Evolutionary conservation across 176 grass and related monocot species (phyloP), one percentile per base, ranked within the genome.

Genomic region (Stipa capillata): DNA sequence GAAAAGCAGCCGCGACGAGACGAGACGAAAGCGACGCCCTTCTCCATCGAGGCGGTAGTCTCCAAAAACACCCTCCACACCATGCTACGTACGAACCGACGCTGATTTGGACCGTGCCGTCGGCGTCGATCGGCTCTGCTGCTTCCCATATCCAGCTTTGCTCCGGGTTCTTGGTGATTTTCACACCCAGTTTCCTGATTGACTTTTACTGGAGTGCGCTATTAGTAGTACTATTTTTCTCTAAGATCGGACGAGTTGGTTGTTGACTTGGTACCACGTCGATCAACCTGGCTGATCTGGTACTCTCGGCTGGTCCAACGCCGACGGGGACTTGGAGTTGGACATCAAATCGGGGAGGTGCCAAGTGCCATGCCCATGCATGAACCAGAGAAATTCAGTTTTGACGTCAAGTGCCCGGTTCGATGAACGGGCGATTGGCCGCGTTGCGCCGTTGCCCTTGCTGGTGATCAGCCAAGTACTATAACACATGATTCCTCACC

Each of bases 11-110:
- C 15, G 49, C 49, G 2, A 44, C 42, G 6, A 59, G 56, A 60
- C 60, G 66, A 7, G 21, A 17, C 66, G 54, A 82, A 82, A 73
- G 56, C 69, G 80, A 73, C 57, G 80, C 1, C n/a, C n/a, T n/a
- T n/a, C n/a, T n/a, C n/a, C n/a, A n/a, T n/a, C n/a, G n/a, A n/a
- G n/a, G n/a, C n/a, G n/a, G n/a, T n/a, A n/a, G n/a, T n/a, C n/a
- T n/a, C n/a, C n/a, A n/a, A n/a, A n/a, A n/a, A n/a, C n/a, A n/a
- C n/a, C n/a, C n/a, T n/a, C n/a, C n/a, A n/a, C n/a, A n/a, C n/a
- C n/a, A n/a, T n/a, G n/a, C n/a, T n/a, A n/a, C n/a, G n/a, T n/a
- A n/a, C n/a, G n/a, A n/a, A n/a, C n/a, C n/a, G n/a, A n/a, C n/a
- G n/a, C n/a, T n/a, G n/a, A n/a, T 51, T n/a, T 20, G 48, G 48